Percentiles rank a stretch among this genome's conserved stretches.
These are phyloP conservation scores for Schizochytrium sp. DNA, from an alignment of 108 stramenopile species.

Conservation along the genomic window DNA sequence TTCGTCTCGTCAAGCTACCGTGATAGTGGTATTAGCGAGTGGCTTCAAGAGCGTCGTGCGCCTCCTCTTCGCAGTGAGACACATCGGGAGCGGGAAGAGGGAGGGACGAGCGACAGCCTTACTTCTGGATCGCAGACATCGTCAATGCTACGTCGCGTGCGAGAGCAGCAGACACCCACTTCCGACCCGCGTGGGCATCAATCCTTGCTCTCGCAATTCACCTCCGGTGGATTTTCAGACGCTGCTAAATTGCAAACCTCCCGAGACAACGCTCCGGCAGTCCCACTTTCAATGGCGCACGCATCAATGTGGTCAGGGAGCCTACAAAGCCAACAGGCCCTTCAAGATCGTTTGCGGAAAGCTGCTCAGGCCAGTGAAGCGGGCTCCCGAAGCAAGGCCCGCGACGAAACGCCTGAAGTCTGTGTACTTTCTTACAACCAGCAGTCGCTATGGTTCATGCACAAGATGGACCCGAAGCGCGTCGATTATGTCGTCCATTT, in stretches of 20 bases:
- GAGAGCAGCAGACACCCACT: background rate
- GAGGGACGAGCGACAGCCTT: background rate
- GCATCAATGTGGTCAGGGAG: background rate
- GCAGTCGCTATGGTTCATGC: constrained; percentile 9
- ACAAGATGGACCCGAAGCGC: background rate
- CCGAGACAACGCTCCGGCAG: too few relatives aligned
- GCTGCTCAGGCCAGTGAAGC: too few relatives aligned
- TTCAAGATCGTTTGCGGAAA: background rate
- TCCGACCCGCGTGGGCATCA: background rate
- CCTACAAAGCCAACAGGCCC: background rate
- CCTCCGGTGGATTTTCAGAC: too few relatives aligned
- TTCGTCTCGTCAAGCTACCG: background rate
- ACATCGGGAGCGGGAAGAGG: background rate
- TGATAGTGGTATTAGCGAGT: background rate
- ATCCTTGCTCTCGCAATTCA: too few relatives aligned
- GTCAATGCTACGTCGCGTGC: background rate
- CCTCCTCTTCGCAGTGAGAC: background rate
- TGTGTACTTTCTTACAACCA: constrained; percentile 8
- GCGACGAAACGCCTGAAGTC: background rate
- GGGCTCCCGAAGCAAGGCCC: background rate
- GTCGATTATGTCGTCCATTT: background rate
- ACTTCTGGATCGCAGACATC: background rate
- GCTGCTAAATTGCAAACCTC: too few relatives aligned
- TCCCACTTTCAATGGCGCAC: background rate
- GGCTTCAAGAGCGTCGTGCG: background rate